These are phyloP conservation scores for Hypomontagnella submonticulosa DNA, from an alignment of 495 filamentous ascomycete species.

Conservation along the genomic window DNA sequence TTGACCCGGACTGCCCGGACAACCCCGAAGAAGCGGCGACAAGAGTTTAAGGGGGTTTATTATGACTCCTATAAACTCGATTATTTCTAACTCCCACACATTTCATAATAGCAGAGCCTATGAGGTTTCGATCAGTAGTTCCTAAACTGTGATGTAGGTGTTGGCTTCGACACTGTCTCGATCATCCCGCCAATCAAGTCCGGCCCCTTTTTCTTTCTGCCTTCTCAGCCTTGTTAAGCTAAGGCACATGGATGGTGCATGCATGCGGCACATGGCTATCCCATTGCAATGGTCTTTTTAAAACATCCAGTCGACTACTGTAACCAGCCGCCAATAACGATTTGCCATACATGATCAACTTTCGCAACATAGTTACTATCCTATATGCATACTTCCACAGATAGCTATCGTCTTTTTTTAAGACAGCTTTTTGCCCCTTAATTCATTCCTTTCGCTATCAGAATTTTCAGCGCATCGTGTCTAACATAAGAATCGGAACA, in stretches of 20 bases:
- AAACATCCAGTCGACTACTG: no score
- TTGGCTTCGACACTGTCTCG: conserved; percentile 14
- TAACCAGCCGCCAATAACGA: no score
- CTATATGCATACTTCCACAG: conserved; percentile 6
- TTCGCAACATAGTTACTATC: no score
- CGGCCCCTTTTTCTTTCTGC: background rate
- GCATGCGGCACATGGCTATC: conserved; percentile 37
- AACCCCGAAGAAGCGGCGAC: conserved; percentile 16
- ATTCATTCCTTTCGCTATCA: background rate
- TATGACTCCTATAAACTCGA: conserved; percentile 12
- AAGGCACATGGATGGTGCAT: conserved; percentile 5
- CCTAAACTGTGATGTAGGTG: background rate
- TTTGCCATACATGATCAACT: no score
- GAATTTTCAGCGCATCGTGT: background rate
- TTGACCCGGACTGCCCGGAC: conserved; percentile 17
- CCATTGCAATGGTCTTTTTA: background rate
- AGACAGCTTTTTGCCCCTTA: conserved; percentile 15
- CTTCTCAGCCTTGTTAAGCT: conserved; percentile 33
- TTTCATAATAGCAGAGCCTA: conserved; percentile 2
- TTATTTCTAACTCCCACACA: conserved; percentile 2
- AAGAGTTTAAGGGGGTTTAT: conserved; percentile 1
- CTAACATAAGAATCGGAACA: conserved; percentile 5
- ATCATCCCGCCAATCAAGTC: conserved; percentile 29
- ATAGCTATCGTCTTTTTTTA: conserved; percentile 17
- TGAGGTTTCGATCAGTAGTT: background rate